Conservation (phyloP, 2,329 filamentous ascomycete species). For the Colletotrichum endophyticum region DNA sequence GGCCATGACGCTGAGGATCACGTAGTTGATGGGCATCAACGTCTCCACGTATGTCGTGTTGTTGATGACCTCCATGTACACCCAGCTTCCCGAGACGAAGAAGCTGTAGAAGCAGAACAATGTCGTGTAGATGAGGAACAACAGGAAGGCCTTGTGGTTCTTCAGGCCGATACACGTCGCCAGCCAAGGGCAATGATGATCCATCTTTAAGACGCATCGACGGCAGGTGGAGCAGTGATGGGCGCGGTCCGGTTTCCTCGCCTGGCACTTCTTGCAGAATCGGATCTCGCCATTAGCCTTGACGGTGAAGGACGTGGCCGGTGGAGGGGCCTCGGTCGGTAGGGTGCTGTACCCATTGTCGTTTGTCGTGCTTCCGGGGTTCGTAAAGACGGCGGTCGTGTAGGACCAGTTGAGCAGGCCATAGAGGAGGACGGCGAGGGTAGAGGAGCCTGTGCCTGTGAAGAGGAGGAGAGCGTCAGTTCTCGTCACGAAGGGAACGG, state of each 20-base stretch:
- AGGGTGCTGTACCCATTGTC: slow-evolving; percentile 78
- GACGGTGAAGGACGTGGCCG: slow-evolving; percentile 81
- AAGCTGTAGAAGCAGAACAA: slow-evolving; percentile 86
- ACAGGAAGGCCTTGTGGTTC: slow-evolving; percentile 94
- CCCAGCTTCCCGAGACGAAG: slow-evolving; percentile 78
- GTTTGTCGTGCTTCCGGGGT: slow-evolving; percentile 75
- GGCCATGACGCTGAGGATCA: slow-evolving; percentile 83
- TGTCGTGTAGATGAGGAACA: slow-evolving; percentile 90
- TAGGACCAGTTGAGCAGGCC: slow-evolving; percentile 86
- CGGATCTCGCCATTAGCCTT: slow-evolving; percentile 87
- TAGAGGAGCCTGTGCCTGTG: slow-evolving; percentile 60
- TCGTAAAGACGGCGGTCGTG: slow-evolving; percentile 90
- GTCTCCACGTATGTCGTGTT: slow-evolving; percentile 75
- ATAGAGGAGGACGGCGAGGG: slow-evolving; percentile 75
- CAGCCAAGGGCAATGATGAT: slow-evolving; percentile 98
- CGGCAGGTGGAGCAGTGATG: slow-evolving; percentile 97
- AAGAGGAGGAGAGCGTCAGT: slow-evolving; percentile 3
- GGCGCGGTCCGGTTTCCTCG: slow-evolving; percentile 90
- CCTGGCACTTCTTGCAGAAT: slow-evolving; percentile 98
- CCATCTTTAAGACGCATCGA: slow-evolving; percentile 98
- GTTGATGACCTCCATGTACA: slow-evolving; percentile 81
- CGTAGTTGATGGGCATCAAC: slow-evolving; percentile 87
- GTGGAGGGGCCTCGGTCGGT: slow-evolving; percentile 70
- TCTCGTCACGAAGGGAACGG: slow-evolving; percentile 19
- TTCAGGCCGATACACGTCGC: slow-evolving; percentile 92